Base-by-base conservation (phyloP, 2,329 filamentous ascomycete species). In the Thelonectria discophora region DNA sequence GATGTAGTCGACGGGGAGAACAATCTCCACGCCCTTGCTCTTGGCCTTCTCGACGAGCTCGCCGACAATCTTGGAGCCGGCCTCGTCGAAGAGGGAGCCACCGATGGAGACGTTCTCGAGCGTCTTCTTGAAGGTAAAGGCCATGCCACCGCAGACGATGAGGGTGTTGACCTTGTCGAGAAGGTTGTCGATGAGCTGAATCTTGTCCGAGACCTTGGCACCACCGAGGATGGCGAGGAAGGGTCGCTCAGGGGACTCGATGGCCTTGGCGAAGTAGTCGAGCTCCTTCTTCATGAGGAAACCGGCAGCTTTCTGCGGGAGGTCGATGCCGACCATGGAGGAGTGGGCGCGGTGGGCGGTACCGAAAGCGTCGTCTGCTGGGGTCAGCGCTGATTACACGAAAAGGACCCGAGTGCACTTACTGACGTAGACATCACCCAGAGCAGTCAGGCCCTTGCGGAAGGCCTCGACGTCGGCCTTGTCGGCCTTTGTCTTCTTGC, bases 221-320 rank as follows among this genome's bases (percentile, higher is more conserved):
- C 95, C 95, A 73, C 95, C 95, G 55, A 99, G 91, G 77, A 99
- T 99, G 78, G 95, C 96, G 56, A 99, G 90, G 91, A 99, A 99
- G 64, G 95, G 95, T 59, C 94, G 90, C 83, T 96, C 86, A 65
- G 95, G 95, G 73, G 86, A 88, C 84, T 99, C 95, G 64, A 99
- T 91, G 40, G 93, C 95, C 84, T 97, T 88, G 68, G 95, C 95
- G 77, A 99, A 99, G 89, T 99, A 99, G 78, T 99, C 95, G 66
- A 99, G 91, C 82, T 99, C 95, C 86, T 98, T 99, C 91, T 99
- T 99, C 86, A 99, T 93, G 75, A 99, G 89, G 89, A 97, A 99
- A 66, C 95, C 95, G 59, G 94, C 92, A 10, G 95, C 95, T 86
- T 97, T 97, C 80, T 98, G 93, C 71, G 94, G 94, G 50, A 99